Percentiles rank a stretch among this genome's conserved stretches.
Evolutionary conservation across 2,329 filamentous ascomycete species (phyloP).

Genomic region (Madurella mycetomatis): DNA sequence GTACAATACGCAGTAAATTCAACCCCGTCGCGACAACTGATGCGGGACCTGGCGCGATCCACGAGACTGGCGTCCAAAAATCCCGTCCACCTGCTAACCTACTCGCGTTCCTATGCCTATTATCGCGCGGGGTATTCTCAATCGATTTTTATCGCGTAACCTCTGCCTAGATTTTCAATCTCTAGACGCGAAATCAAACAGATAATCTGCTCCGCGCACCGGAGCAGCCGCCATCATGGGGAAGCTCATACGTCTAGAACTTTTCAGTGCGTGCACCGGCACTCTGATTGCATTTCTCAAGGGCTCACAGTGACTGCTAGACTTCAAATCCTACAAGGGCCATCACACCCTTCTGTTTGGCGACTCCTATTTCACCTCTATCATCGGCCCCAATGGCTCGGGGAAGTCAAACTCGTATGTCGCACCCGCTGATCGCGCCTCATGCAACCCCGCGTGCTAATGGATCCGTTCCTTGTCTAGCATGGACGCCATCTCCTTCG

Average conservation of each 20-base stretch:
- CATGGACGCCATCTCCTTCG: conserved; percentile 99
- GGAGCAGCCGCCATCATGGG: conserved; percentile 63
- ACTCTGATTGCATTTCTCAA: neutral
- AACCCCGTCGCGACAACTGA: conserved; percentile 15
- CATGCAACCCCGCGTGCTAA: conserved; percentile 10
- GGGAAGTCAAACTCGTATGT: conserved; percentile 95
- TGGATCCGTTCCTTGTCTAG: conserved; percentile 42
- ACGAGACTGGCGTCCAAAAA: conserved; percentile 4
- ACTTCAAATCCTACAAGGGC: conserved; percentile 99
- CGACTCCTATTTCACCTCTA: conserved; percentile 98
- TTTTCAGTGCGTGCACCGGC: conserved; percentile 66
- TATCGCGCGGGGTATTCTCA: conserved; percentile 1
- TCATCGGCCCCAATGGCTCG: conserved; percentile 98
- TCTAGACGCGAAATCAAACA: conserved; percentile 14
- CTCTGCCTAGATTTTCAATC: neutral
- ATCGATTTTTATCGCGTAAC: conserved; percentile 9
- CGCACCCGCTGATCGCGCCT: neutral
- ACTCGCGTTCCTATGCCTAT: conserved; percentile 16
- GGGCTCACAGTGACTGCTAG: conserved; percentile 40
- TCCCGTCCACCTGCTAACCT: neutral
- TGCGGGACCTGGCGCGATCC: conserved; percentile 13
- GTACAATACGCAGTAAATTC: too few species aligned
- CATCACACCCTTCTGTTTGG: conserved; percentile 92
- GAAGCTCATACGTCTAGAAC: conserved; percentile 89
- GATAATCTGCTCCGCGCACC: conserved; percentile 12